phyloP scores from a whole-genome alignment of 495 filamentous ascomycete species.

The Hypoxylon intermedium region DNA sequence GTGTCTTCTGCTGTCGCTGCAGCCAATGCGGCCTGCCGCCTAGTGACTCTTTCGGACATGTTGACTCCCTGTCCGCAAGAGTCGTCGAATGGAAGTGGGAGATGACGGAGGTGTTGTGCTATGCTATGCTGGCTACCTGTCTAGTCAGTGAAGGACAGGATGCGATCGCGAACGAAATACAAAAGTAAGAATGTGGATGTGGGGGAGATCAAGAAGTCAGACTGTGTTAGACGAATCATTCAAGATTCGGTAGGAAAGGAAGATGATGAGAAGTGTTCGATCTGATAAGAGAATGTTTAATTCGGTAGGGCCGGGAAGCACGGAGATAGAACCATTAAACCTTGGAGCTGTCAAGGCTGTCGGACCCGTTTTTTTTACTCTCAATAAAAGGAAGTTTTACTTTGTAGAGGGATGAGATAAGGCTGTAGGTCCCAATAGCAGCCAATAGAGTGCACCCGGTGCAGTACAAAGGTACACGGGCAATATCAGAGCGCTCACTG shows the following conservation, averaged over 20 bases:
- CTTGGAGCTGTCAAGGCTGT: slow-evolving; percentile 30
- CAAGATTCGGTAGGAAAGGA: slow-evolving; percentile 12
- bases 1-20: slow-evolving; percentile 34
- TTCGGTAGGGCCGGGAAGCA: slow-evolving; percentile 35
- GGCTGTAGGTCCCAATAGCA: no score
- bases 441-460: no score
- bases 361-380: slow-evolving; percentile 20
- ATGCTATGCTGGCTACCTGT: no score
- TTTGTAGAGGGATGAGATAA: no score
- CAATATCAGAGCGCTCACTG: no score
- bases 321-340: slow-evolving; percentile 24
- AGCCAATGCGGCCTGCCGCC: slow-evolving; percentile 46
- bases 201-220: slow-evolving; percentile 20
- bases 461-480: no score
- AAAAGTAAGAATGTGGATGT: background rate
- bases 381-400: background rate
- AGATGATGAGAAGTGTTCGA: background rate
- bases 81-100: slow-evolving; percentile 7
- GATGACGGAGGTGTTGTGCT: slow-evolving; percentile 7
- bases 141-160: slow-evolving; percentile 8
- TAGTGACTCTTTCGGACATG: slow-evolving; percentile 45
- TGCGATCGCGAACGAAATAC: slow-evolving; percentile 20
- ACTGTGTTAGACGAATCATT: background rate
- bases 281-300: slow-evolving; percentile 21
- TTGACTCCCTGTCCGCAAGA: slow-evolving; percentile 5